Evolutionary conservation across 2,329 filamentous ascomycete species (phyloP).

Genomic region (Alternaria consortialis): DNA sequence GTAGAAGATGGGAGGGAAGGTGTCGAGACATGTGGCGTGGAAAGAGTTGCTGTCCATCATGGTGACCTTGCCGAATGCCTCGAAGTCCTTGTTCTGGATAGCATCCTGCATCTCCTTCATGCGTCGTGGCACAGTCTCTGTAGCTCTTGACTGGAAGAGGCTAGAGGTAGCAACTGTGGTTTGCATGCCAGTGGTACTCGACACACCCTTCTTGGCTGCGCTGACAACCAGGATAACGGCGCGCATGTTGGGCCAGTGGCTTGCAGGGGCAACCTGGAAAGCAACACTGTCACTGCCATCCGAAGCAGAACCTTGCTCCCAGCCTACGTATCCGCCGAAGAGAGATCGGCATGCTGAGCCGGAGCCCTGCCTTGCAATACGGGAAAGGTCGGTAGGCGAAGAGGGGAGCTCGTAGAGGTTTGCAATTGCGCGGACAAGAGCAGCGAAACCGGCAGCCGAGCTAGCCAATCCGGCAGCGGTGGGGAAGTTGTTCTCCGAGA

Average conservation of each 20-base stretch:
- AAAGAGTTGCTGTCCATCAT: slow-evolving; percentile 98
- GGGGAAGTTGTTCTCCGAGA: slow-evolving; percentile 98
- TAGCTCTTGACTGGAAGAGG: slow-evolving; percentile 81
- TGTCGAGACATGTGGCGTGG: slow-evolving; percentile 94
- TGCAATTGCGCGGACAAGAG: slow-evolving; percentile 82
- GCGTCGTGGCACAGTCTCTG: slow-evolving; percentile 78
- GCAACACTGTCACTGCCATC: slow-evolving; percentile 90
- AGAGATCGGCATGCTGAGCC: slow-evolving; percentile 93
- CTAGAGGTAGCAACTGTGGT: slow-evolving; percentile 90
- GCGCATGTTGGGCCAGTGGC: slow-evolving; percentile 95
- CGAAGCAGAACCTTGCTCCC: slow-evolving; percentile 77
- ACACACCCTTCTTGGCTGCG: slow-evolving; percentile 94
- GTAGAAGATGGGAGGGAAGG: slow-evolving; percentile 97
- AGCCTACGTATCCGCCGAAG: slow-evolving; percentile 95
- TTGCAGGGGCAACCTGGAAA: slow-evolving; percentile 84
- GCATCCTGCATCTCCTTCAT: slow-evolving; percentile 89
- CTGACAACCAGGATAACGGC: slow-evolving; percentile 90
- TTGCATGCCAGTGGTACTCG: slow-evolving; percentile 94
- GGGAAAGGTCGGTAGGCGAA: slow-evolving; percentile 81
- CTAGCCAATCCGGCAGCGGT: slow-evolving; percentile 87
- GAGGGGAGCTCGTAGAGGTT: slow-evolving; percentile 88
- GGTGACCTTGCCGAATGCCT: slow-evolving; percentile 84
- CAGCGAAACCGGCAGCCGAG: slow-evolving; percentile 72
- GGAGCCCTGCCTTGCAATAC: slow-evolving; percentile 91
- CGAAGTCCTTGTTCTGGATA: slow-evolving; percentile 80